Evolutionary conservation across 139 green algal species (phyloP).

Genomic region (Chlorella sp.): DNA sequence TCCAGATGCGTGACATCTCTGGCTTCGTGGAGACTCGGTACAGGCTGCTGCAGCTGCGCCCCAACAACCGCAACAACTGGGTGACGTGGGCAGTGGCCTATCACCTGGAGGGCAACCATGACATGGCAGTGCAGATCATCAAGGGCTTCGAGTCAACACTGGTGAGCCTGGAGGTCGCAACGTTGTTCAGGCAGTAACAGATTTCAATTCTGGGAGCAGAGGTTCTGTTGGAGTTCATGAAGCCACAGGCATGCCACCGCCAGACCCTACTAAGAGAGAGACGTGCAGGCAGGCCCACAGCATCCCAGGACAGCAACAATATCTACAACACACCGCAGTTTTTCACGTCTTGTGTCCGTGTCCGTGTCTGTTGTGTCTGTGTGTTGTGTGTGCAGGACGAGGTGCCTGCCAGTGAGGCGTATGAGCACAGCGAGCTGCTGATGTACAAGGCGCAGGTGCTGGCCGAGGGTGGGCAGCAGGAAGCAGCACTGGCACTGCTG

Average conservation of each 20-base stretch:
- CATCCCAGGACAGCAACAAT: conserved; percentile 29
- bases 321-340: too few species aligned
- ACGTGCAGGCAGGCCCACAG: conserved; percentile 12
- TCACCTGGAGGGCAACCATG: conserved; percentile 75
- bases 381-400: too few species aligned
- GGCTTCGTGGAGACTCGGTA: conserved; percentile 90
- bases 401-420: conserved; percentile 60
- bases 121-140: conserved; percentile 62
- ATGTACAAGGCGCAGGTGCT: conserved; percentile 88
- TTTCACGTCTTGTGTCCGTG: too few species aligned
- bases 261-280: too few species aligned
- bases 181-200: too few species aligned
- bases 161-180: too few species aligned
- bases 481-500: conserved; percentile 56
- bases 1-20: conserved; percentile 87
- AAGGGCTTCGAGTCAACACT: too few species aligned
- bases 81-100: conserved; percentile 88
- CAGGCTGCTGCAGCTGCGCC: conserved; percentile 74
- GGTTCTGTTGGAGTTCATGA: too few species aligned
- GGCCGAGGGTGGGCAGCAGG: conserved; percentile 60
- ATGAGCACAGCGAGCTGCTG: conserved; percentile 94
- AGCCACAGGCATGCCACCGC: too few species aligned
- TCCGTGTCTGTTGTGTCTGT: too few species aligned
- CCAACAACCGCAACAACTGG: conserved; percentile 82
- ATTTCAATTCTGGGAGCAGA: not conserved